Conservation (phyloP, 306 rosid genomes). For the Aeschynomene evenia region DNA sequence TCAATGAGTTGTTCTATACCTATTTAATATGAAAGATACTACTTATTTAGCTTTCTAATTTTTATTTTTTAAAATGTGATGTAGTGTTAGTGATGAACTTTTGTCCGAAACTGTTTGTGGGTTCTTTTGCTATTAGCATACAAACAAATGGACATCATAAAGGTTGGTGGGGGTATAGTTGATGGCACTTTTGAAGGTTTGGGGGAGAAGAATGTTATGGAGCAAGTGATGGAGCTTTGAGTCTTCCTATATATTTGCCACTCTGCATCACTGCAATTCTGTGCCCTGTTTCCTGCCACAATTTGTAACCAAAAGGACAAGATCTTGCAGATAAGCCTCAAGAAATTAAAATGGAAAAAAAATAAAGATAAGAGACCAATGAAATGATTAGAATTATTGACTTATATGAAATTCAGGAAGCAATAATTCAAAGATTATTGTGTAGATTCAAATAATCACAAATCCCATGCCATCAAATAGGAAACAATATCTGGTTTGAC, state of each 20-base stretch:
- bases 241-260: slow-evolving; percentile 46
- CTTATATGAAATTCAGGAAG: slow-evolving; percentile 29
- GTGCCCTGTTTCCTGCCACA: slow-evolving; percentile 56
- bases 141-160: slow-evolving; percentile 33
- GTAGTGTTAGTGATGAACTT: not conserved
- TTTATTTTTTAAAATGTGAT: not conserved
- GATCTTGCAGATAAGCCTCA: slow-evolving; percentile 44
- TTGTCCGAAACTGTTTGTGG: not conserved
- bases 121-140: slow-evolving; percentile 22
- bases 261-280: slow-evolving; percentile 55
- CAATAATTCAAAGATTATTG: slow-evolving; percentile 29
- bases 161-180: slow-evolving; percentile 30
- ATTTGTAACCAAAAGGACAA: slow-evolving; percentile 60
- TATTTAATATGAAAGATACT: not conserved
- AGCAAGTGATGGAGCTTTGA: slow-evolving; percentile 70
- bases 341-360: slow-evolving; percentile 34
- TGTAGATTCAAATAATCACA: slow-evolving; percentile 34
- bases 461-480: slow-evolving; percentile 40
- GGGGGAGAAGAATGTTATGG: slow-evolving; percentile 92
- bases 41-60: not conserved
- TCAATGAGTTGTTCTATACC: not conserved
- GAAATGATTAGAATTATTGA: slow-evolving; percentile 29
- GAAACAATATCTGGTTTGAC: slow-evolving; percentile 41
- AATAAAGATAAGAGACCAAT: not conserved
- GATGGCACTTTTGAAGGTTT: slow-evolving; percentile 31